phyloP scores from a whole-genome alignment of 352 stramenopile genomes.

The Peronospora destructor region DNA sequence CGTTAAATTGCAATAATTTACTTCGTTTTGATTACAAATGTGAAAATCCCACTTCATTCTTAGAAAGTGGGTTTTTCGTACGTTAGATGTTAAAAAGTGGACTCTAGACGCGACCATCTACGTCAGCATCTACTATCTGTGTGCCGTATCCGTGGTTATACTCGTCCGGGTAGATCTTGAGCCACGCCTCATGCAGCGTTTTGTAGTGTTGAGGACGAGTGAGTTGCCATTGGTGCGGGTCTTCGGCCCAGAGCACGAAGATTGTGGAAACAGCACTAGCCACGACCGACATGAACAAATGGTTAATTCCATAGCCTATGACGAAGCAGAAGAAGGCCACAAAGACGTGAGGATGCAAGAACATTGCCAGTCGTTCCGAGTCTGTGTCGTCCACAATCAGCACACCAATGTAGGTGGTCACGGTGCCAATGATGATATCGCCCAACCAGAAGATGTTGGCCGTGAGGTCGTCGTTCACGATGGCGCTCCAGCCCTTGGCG shows the following conservation, averaged over 20 bases:
- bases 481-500: constrained; percentile 77
- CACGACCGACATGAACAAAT: constrained; percentile 63
- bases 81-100: no score
- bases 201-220: constrained; percentile 68
- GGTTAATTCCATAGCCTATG: constrained; percentile 69
- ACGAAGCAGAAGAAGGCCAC: constrained; percentile 69
- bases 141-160: constrained; percentile 82
- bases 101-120: constrained; percentile 12
- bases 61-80: no score
- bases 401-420: constrained; percentile 60
- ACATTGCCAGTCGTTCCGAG: constrained; percentile 48
- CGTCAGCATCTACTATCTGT: constrained; percentile 20
- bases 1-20: no score
- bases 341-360: constrained; percentile 56
- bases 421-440: constrained; percentile 62
- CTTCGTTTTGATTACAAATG: no score
- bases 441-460: constrained; percentile 81
- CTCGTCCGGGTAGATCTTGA: constrained; percentile 76
- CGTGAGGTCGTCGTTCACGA: constrained; percentile 86
- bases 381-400: constrained; percentile 45
- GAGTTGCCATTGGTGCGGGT: constrained; percentile 66
- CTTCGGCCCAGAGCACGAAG: constrained; percentile 81
- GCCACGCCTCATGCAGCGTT: constrained; percentile 63
- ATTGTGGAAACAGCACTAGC: constrained; percentile 71
- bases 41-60: no score